Conservation (phyloP, 805 yeast species). For the Blastobotrys parvus region DNA sequence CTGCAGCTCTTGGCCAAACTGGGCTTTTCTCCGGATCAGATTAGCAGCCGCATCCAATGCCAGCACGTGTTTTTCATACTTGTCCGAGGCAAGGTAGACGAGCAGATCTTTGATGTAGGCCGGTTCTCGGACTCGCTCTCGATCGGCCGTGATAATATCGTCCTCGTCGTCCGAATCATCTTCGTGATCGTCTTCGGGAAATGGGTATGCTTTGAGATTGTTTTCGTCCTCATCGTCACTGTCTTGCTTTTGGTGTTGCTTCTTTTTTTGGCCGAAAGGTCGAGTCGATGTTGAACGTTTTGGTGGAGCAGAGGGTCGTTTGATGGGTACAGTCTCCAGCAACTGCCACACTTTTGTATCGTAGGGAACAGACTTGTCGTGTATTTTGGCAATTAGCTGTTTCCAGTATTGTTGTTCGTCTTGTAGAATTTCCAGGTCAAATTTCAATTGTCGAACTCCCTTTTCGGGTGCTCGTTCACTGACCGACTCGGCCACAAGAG, state of each 20-base stretch:
- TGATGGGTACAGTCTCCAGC: background rate
- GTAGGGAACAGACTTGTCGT: background rate
- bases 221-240: constrained; percentile 27
- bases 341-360: constrained; percentile 1
- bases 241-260: constrained; percentile 7
- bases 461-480: constrained; percentile 18
- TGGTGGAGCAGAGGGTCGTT: background rate
- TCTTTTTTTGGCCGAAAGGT: background rate
- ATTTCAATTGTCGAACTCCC: constrained; percentile 17
- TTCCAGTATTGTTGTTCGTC: constrained; percentile 10
- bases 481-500: constrained; percentile 16
- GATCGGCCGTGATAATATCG: constrained; percentile 36
- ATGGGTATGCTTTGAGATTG: constrained; percentile 19
- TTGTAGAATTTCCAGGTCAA: constrained; percentile 18
- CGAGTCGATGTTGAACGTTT: background rate
- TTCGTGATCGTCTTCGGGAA: constrained; percentile 30
- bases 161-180: constrained; percentile 16
- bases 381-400: constrained; percentile 1
- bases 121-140: constrained; percentile 38
- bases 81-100: constrained; percentile 40
- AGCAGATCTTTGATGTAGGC: constrained; percentile 69
- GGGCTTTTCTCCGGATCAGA: constrained; percentile 56
- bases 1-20: constrained; percentile 51
- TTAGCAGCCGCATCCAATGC: constrained; percentile 49
- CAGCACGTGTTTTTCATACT: constrained; percentile 39